Evolutionary conservation across 2,329 filamentous ascomycete species (phyloP), one percentile per base, ranked within the genome.

Genomic region (Ophiostoma ips): DNA sequence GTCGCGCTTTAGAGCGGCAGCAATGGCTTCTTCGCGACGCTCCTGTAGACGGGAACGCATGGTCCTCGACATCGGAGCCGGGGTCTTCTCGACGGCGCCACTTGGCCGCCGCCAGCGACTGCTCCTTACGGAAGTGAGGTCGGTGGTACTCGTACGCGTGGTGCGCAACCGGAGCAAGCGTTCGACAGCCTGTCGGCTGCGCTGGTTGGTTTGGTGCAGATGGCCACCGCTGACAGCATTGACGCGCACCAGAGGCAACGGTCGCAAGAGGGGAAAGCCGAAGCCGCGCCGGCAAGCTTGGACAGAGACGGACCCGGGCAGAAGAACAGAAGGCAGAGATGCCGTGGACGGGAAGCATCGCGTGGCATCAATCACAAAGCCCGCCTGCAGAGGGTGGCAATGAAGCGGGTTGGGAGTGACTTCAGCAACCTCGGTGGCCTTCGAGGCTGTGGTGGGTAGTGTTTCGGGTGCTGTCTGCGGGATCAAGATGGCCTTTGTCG

Each of bases 1-100:
- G 19, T 43, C 40, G 30, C 40, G n/a, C 40, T 30, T 21, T 2
- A 43, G n/a, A 4, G 40, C 24, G 15, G 40, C 40, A n/a, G 40
- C 40, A n/a, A n/a, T n/a, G 18, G 62, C 68, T 71, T 55, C 69
- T 68, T 57, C 69, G 57, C 58, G 60, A 55, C 55, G 58, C 55
- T 56, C 57, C 52, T 46, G 61, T 58, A 37, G 38, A 2, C 35
- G 66, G 62, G 53, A 50, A 12, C 48, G 50, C 44, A 50, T 50
- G 12, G 52, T 45, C 13, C 50, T 19, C 18, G 48, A 38, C 44
- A 50, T 7, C n/a, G 40, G 34, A 9, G 46, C n/a, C 46, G 21
- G 13, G 7, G 40, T 43, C 40, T 43, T 43, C 30, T 43, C 40
- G 40, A 43, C n/a, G 28, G 43, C 45, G 10, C 63, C 68, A 44